These are phyloP conservation scores for Naganishia friedmannii DNA, from an alignment of 768 basidiomycete genomes.

Conservation along the genomic window DNA sequence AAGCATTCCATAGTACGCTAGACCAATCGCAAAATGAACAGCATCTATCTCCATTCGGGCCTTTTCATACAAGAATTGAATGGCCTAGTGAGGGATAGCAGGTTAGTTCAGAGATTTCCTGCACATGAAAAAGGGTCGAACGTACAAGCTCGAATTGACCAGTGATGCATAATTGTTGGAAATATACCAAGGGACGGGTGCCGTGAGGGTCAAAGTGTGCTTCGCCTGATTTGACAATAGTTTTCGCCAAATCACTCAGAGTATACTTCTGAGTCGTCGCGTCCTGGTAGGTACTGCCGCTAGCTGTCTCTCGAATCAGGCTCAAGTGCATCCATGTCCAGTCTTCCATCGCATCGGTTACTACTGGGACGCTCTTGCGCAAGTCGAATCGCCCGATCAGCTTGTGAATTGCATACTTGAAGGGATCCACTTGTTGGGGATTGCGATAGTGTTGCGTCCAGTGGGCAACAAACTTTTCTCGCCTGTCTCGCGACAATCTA, in stretches of 20 bases:
- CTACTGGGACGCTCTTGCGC: conserved; percentile 71
- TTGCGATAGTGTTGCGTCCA: conserved; percentile 66
- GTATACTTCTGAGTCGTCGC: conserved; percentile 67
- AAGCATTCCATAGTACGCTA: conserved; percentile 88
- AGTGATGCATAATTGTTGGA: conserved; percentile 74
- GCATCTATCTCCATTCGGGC: conserved; percentile 85
- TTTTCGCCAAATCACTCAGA: conserved; percentile 48
- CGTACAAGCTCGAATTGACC: conserved; percentile 89
- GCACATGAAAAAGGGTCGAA: conserved; percentile 17
- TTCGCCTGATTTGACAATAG: conserved; percentile 52
- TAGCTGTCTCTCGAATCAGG: conserved; percentile 69
- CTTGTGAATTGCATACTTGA: conserved; percentile 94
- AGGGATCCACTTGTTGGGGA: conserved; percentile 75
- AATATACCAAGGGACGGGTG: conserved; percentile 57
- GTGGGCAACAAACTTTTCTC: conserved; percentile 63
- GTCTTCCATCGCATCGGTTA: conserved; percentile 90
- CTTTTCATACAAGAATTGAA: conserved; percentile 84
- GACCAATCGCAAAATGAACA: conserved; percentile 84
- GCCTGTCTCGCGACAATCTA: conserved; percentile 50
- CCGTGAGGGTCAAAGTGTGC: conserved; percentile 58
- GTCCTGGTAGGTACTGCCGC: conserved; percentile 62
- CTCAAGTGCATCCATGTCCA: conserved; percentile 97
- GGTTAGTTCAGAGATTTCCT: background rate
- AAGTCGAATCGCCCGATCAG: conserved; percentile 90
- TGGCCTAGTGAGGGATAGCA: conserved; percentile 60